A percentile compares a stretch with the other conserved stretches of the same genome.
Evolutionary conservation across 371 early-diverging fungal genomes (phyloP).

Genomic region (Gilbertella persicaria): DNA sequence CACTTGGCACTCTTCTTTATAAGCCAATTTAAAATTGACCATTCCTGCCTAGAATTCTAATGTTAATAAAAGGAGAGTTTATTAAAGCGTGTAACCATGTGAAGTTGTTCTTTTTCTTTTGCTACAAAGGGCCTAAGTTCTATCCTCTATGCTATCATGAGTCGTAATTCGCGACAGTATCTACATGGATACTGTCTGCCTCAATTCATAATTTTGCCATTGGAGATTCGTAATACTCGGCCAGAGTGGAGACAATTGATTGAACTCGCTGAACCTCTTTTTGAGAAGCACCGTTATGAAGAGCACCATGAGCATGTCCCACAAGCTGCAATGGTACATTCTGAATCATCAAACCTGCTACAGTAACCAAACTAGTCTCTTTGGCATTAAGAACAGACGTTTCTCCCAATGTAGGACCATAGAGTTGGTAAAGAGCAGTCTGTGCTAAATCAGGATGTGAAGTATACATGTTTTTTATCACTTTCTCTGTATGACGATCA

Average conservation of each 20-base stretch:
- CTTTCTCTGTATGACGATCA: conserved; percentile 31
- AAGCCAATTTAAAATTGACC: no score
- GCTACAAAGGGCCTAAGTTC: no score
- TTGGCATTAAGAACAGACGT: conserved; percentile 22
- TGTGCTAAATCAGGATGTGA: conserved; percentile 40
- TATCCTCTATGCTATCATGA: no score
- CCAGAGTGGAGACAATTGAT: conserved; percentile 13
- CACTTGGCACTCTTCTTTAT: no score
- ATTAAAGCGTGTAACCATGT: no score
- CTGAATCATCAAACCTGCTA: conserved; percentile 28
- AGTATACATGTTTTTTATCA: conserved; percentile 27
- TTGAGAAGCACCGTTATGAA: conserved; percentile 34
- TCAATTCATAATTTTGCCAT: conserved; percentile 12
- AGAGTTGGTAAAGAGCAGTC: conserved; percentile 37
- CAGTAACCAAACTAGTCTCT: conserved; percentile 39
- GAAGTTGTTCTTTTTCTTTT: no score
- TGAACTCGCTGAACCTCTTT: conserved; percentile 21
- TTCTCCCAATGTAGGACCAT: conserved; percentile 36
- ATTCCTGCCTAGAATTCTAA: no score
- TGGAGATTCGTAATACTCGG: conserved; percentile 14
- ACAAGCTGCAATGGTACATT: conserved; percentile 34
- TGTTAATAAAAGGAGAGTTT: no score
- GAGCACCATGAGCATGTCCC: conserved; percentile 41
- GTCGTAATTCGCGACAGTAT: no score
- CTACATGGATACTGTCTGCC: neutral